Base-by-base conservation (phyloP, 192 early-diverging fungal genomes). In the Chytriomyces sp. region DNA sequence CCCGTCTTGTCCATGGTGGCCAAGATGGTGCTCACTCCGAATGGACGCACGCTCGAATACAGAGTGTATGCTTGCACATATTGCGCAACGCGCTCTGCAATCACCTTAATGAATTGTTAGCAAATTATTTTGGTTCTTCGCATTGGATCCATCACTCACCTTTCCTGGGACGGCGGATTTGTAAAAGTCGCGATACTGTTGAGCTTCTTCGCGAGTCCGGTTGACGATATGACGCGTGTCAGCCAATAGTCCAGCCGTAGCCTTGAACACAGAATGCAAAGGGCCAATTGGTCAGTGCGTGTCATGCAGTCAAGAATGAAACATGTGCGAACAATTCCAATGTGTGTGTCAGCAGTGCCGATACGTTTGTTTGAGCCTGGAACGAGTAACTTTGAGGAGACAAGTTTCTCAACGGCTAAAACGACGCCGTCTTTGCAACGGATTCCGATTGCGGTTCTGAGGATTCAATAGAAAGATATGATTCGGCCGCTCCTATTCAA, bases 11-110 rank as follows among this genome's bases (percentile, higher is more conserved):
- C 95, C 76, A 93, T 87, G 23, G 90, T 87, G 6, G 88, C 97
- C 69, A 99, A 76, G 60, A 99, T 91, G 9, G 93, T 91, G 80
- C 91, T 90, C 48, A 91, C 82, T 50, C 98, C 98, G 79, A 98
- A 98, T 23, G 97, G 98, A 67, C 98, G 90, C 7, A 97, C 96
- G 73, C 91, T 89, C 43, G 97, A 97, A 77, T 98, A 99, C 53
- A 97, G 87, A 28, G 98, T 99, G 82, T 96, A 97, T n/a, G 95
- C 96, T 61, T 94, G 94, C 23, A 97, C 90, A 77, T 97, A 99
- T 83, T 93, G 89, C 18, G 93, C 96, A 75, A 97, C 85, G 69
- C 97, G 92, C 74, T 96, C 93, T 20, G 96, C 96, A 86, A 99
- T 93, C 61, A 91, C 87, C 92, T 92, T 74, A 20, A 20, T 3